Base-by-base conservation (phyloP, 2,329 filamentous ascomycete species). In the Teratosphaeria nubilosa region DNA sequence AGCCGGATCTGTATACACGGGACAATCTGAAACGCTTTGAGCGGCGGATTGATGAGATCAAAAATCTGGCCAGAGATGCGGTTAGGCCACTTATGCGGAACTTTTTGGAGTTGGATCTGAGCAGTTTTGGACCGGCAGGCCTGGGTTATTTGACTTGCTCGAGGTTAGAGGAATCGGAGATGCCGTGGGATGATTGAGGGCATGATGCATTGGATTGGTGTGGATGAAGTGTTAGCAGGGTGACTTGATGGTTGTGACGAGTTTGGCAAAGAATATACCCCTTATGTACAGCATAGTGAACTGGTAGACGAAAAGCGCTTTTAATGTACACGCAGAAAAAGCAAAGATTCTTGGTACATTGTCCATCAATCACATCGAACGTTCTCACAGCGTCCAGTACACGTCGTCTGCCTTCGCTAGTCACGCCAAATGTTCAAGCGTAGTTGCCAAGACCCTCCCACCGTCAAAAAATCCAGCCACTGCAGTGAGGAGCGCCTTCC, bases 21-120 rank as follows among this genome's bases (percentile, higher is more conserved):
- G 91, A 96, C n/a, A 92, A 90, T 62, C 74, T 96, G 54, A 83
- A 86, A 60, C 80, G 88, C 3, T 95, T 96, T 65, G 92, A 96
- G 76, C 85, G 88, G 68, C 82, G 90, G 58, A 81, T 96, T 64
- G 90, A 96, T 59, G 91, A 96, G 76, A 79, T 96, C 57, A 96
- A 96, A 76, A 81, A 82, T 58, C 81, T 92, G 69, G 92, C 91
- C 6, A 80, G 88, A 56, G 90, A 95, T 67, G 79, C 87, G 16
- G 91, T 96, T 7, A 85, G 86, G 59, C 91, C 91, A 3, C 77
- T 96, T 13, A 95, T 95, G 86, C 82, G 87, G 55, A 94, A 89
- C 69, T 88, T 86, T 56, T 79, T 96, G 13, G 89, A 96, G 73
- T 80, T 95, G 53, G 90, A 95, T 70, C 72, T 90, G 56, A 60